Evolutionary conservation across 2,329 filamentous ascomycete species (phyloP), one percentile per base, ranked within the genome.

Genomic region (Cryphonectria nitschkei): DNA sequence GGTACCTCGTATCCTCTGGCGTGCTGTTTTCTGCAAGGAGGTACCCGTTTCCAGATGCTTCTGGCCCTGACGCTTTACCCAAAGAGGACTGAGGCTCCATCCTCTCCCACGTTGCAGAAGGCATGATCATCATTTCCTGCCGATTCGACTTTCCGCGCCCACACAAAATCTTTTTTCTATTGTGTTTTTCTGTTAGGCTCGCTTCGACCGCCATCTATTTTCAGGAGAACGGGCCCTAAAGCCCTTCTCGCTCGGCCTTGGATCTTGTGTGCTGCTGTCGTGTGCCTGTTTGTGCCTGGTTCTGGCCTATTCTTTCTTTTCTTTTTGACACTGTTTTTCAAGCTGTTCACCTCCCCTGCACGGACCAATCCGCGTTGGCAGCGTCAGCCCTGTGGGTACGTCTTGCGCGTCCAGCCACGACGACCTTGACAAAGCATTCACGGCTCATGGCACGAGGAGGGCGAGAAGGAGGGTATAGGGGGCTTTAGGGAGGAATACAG

Each of bases 31-130:
- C 61, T 16, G 34, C 39, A 32, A 16, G 61, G 61, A 46, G 37
- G 26, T 29, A 1, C 63, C 63, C 63, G 52, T 22, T n/a, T 29
- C 26, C 56, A 39, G 54, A 54, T 56, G 29, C 62, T 58, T 67
- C 63, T 43, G 65, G 71, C 65, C 71, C 71, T 73, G 71, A 65
- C 62, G 70, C 71, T 70, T 69, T 50, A 6, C 71, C 69, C 43
- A 62, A 68, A 67, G 11, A 9, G 69, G 58, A n/a, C 39, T 34
- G 29, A 50, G 29, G 63, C 29, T 46, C 41, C 29, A 50, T 46
- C 7, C 39, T 29, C 63, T 29, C 29, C 63, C 29, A 50, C 41
- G 29, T 50, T 65, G 37, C 61, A 46, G 54, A 29, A 61, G 32
- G 61, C 61, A 64, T 64, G 61, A 46, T 19, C 34, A 29, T 65